Evolutionary conservation across 768 basidiomycete genomes (phyloP).

Genomic region (Pleurotus eryngii): DNA sequence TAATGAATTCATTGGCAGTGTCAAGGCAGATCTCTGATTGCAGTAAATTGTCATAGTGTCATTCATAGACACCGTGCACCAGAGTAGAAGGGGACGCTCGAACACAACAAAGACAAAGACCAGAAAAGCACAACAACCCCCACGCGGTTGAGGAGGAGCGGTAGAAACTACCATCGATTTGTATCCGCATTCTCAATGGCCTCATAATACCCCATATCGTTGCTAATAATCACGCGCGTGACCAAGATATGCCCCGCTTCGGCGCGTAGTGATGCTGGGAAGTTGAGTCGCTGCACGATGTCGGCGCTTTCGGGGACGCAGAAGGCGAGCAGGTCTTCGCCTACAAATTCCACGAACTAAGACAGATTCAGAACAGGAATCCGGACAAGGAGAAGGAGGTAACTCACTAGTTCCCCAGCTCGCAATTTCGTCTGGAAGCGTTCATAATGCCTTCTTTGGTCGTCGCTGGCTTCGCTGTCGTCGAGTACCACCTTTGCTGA

Average conservation of each 20-base stretch:
- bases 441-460: slow-evolving; percentile 44
- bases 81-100: too few relatives aligned
- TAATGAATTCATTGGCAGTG: too few relatives aligned
- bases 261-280: slow-evolving; percentile 43
- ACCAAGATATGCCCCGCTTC: slow-evolving; percentile 46
- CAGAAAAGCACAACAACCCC: too few relatives aligned
- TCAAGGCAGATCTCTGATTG: too few relatives aligned
- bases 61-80: too few relatives aligned
- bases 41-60: too few relatives aligned
- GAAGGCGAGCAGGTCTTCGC: slow-evolving; percentile 51
- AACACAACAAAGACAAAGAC: too few relatives aligned
- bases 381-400: not conserved
- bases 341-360: slow-evolving; percentile 58
- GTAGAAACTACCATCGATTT: slow-evolving; percentile 27
- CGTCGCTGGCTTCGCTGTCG: slow-evolving; percentile 34
- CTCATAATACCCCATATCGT: slow-evolving; percentile 57
- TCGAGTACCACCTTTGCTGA: slow-evolving; percentile 41
- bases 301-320: slow-evolving; percentile 50
- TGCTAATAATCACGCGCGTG: slow-evolving; percentile 53
- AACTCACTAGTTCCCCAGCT: slow-evolving; percentile 46
- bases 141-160: too few relatives aligned
- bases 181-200: slow-evolving; percentile 41
- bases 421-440: slow-evolving; percentile 48
- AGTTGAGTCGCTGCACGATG: slow-evolving; percentile 46
- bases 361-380: not conserved